Base-by-base conservation (phyloP, 495 filamentous ascomycete species). In the Aspergillus carlsbadensis region DNA sequence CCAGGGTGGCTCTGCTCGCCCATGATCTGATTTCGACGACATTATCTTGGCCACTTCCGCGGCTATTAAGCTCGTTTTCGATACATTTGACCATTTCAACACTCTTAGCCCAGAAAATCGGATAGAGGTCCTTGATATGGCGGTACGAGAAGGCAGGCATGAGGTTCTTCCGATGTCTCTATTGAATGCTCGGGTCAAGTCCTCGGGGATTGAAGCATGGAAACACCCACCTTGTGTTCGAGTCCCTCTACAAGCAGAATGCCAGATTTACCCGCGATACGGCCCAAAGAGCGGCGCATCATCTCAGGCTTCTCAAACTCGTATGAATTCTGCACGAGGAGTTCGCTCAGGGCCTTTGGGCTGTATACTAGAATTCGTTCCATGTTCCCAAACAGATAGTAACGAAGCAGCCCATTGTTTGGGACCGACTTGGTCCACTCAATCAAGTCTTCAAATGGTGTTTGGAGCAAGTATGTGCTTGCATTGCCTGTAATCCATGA, bases 111-210 rank as follows among this genome's bases (percentile, higher is more conserved):
- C 91, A 96, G 71, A 97, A 96, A 2, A 86, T 63, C 1, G 92
- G 85, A 51, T 94, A 94, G 0, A 96, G 78, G 49, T 94, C 84
- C 65, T 95, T 95, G 67, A 96, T 74, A 62, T 96, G 92, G 15
- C 90, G 80, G 65, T 88, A 96, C 11, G 85, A 75, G 64, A 97
- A 98, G 0, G 91, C 92, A 1, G 91, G 92, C 77, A 88, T 83
- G 2, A 96, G 77, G 46, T 86, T 84, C 62, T 85, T 90, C 11
- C 92, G 79, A 77, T 96, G 91, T 52, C 52, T 52, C 64, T 66
- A 13, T 34, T 63, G 2, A 26, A 13, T 15, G n/a, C 10, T 48
- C n/a, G 52, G 39, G 33, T 10, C 21, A 35, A 20, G 11, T 33
- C 17, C 26, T 10, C 5, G 1, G 14, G n/a, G 22, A 10, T 10